Conservation (phyloP, 805 yeast species). For the Teunomyces lycoperdinae region DNA sequence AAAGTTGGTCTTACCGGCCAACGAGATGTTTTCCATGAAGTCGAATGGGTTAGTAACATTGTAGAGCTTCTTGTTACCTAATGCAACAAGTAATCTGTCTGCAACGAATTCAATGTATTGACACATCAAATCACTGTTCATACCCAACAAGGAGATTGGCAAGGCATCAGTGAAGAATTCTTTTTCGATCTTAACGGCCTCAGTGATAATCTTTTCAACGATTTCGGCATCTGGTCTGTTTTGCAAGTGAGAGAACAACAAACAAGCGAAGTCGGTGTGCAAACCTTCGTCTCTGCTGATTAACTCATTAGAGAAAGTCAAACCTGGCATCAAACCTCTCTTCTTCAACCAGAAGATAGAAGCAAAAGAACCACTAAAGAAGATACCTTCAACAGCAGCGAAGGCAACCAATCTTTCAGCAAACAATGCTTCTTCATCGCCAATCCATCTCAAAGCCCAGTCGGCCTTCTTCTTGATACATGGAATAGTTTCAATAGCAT, state of each 20-base stretch:
- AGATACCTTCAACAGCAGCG: constrained; percentile 98
- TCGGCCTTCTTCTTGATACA: constrained; percentile 96
- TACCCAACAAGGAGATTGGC: constrained; percentile 90
- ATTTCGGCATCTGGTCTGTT: constrained; percentile 80
- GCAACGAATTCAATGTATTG: constrained; percentile 98
- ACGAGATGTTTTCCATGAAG: constrained; percentile 97
- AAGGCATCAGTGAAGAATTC: constrained; percentile 93
- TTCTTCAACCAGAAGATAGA: constrained; percentile 98
- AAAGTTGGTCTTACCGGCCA: constrained; percentile 98
- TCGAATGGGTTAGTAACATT: constrained; percentile 93
- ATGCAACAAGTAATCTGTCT: constrained; percentile 86
- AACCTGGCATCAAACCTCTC: constrained; percentile 98
- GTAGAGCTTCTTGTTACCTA: constrained; percentile 88
- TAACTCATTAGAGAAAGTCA: constrained; percentile 95
- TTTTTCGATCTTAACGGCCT: constrained; percentile 93
- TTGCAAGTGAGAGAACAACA: constrained; percentile 87
- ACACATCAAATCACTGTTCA: constrained; percentile 92
- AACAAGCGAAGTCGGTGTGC: constrained; percentile 97
- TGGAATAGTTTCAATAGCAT: constrained; percentile 95
- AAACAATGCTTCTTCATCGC: constrained; percentile 80
- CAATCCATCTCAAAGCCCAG: constrained; percentile 98
- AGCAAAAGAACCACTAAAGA: constrained; percentile 97
- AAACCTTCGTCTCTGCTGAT: constrained; percentile 98
- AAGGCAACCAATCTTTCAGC: constrained; percentile 97
- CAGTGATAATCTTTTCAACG: constrained; percentile 84